Evolutionary conservation across 768 basidiomycete species (phyloP).

Genomic region (Tricholoma sp.): DNA sequence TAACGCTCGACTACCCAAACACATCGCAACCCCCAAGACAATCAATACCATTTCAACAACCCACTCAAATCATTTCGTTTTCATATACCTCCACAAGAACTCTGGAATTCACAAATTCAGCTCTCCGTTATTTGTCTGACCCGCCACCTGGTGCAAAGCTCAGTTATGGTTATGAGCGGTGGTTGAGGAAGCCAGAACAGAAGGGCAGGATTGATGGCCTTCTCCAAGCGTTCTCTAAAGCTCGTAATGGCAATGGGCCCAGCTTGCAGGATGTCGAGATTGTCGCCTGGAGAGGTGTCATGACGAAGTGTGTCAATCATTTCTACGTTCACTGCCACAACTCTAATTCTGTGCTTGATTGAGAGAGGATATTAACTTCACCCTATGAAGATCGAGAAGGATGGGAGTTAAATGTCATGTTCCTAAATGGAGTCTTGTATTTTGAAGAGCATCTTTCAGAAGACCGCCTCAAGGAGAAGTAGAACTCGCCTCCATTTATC

Average conservation of each 20-base stretch:
- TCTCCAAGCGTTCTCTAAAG: slow-evolving; percentile 49
- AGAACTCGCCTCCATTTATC: slow-evolving; percentile 16
- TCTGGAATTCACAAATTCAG: slow-evolving; percentile 62
- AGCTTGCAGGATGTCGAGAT: slow-evolving; percentile 45
- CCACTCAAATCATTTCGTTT: slow-evolving; percentile 63
- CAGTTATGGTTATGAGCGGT: slow-evolving; percentile 65
- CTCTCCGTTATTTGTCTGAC: slow-evolving; percentile 64
- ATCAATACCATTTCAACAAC: slow-evolving; percentile 59
- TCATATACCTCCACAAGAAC: slow-evolving; percentile 56
- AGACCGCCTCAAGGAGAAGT: slow-evolving; percentile 61
- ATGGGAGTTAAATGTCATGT: slow-evolving; percentile 85
- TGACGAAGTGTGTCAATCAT: slow-evolving; percentile 60
- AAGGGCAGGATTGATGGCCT: slow-evolving; percentile 64
- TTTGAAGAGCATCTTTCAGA: slow-evolving; percentile 69
- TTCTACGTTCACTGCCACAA: not conserved
- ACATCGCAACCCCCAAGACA: slow-evolving; percentile 11
- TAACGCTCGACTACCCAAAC: slow-evolving; percentile 16
- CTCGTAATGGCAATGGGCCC: slow-evolving; percentile 26
- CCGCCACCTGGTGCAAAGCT: slow-evolving; percentile 67
- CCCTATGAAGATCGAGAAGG: slow-evolving; percentile 79
- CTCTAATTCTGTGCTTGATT: slow-evolving; percentile 18
- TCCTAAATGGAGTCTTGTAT: slow-evolving; percentile 61
- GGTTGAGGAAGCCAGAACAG: slow-evolving; percentile 63
- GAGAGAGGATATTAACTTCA: slow-evolving; percentile 70
- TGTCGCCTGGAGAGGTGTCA: slow-evolving; percentile 74